Conservation (phyloP, 768 basidiomycete genomes). For the Auriculariales sp. region DNA sequence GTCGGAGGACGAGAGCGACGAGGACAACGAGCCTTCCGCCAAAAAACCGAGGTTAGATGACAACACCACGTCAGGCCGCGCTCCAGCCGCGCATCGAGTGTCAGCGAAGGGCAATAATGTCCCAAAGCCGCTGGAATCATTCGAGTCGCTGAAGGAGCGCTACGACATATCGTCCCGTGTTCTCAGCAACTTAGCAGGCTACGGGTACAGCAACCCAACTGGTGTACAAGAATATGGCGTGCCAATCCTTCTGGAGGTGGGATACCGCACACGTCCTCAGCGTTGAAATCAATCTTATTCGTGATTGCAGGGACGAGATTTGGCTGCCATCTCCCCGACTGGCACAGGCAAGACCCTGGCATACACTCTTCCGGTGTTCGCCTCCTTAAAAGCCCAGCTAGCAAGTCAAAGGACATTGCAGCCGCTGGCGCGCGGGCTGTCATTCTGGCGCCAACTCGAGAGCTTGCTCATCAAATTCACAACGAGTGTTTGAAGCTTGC, state of each 20-base stretch:
- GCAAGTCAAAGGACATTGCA: constrained; percentile 19
- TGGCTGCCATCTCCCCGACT: constrained; percentile 91
- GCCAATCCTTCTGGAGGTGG: constrained; percentile 66
- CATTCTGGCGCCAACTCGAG: constrained; percentile 82
- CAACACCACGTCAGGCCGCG: constrained; percentile 12
- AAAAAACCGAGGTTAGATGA: constrained; percentile 12
- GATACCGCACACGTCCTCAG: constrained; percentile 11
- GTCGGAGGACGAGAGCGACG: constrained; percentile 1
- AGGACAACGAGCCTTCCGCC: constrained; percentile 3
- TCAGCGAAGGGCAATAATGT: constrained; percentile 58
- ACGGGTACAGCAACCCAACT: constrained; percentile 55
- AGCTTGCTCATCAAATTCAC: constrained; percentile 90
- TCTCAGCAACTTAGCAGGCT: constrained; percentile 44
- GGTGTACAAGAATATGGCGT: constrained; percentile 70
- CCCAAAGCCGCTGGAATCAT: constrained; percentile 42
- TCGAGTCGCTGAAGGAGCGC: constrained; percentile 41
- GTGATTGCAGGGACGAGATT: constrained; percentile 49
- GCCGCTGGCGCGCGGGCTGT: constrained; percentile 60
- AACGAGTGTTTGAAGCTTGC: constrained; percentile 79
- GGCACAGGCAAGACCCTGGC: constrained; percentile 95
- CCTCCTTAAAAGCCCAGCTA: constrained; percentile 37
- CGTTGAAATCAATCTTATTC: background rate
- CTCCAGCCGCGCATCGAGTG: constrained; percentile 43
- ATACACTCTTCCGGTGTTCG: constrained; percentile 75
- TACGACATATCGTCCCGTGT: constrained; percentile 46